phyloP scores from a whole-genome alignment of 139 green algal species.

The Desmodesmus armatus region DNA sequence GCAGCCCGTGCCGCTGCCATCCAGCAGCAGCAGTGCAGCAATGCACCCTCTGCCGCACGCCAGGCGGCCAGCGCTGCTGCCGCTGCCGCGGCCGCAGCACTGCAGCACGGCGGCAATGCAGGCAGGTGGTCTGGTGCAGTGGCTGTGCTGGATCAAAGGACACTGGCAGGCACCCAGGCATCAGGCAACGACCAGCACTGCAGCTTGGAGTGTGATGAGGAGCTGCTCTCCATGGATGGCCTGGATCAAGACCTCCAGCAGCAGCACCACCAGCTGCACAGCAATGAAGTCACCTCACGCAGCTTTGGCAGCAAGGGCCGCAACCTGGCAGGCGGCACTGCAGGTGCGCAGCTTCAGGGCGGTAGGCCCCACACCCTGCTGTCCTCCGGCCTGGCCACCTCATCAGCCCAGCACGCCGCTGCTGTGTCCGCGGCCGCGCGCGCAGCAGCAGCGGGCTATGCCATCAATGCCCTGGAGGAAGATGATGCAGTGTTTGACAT shows the following conservation, averaged over 20 bases:
- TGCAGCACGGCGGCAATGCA: slow-evolving; percentile 7
- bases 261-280: slow-evolving; percentile 18
- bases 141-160: background rate
- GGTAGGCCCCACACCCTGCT: background rate
- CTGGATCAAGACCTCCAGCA: background rate
- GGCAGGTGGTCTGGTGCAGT: background rate
- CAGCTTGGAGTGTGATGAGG: slow-evolving; percentile 23
- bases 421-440: too few relatives aligned
- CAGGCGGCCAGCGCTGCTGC: background rate
- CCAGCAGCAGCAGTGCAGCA: background rate
- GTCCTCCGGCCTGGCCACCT: too few relatives aligned
- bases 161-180: background rate
- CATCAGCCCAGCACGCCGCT: background rate
- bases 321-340: too few relatives aligned
- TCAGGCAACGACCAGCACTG: background rate
- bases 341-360: background rate
- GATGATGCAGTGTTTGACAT: background rate
- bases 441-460: too few relatives aligned
- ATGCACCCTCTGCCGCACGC: too few relatives aligned
- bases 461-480: background rate
- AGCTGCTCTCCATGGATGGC: background rate
- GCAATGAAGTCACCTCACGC: background rate
- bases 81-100: background rate
- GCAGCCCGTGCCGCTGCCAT: background rate
- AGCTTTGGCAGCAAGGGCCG: background rate